Evolutionary conservation across 2,329 filamentous ascomycete species (phyloP).

Genomic region (Botrytis cinerea): DNA sequence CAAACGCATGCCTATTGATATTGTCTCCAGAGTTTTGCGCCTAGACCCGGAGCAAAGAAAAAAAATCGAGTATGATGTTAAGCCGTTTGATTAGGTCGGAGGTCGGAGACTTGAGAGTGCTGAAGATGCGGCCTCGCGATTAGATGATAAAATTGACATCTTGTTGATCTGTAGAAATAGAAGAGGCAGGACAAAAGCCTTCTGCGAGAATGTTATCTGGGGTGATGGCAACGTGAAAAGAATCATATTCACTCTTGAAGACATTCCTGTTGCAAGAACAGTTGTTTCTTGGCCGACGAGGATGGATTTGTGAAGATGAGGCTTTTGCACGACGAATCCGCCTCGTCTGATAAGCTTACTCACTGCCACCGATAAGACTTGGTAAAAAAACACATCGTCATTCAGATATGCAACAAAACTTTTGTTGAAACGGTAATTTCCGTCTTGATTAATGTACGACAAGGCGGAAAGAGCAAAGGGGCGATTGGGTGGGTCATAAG

Average conservation of each 20-base stretch:
- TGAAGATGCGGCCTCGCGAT: constrained; percentile 1
- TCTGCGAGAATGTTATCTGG: neutral
- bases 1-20: neutral
- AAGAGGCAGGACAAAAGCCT: neutral
- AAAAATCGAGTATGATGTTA: neutral
- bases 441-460: constrained; percentile 11
- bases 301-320: neutral
- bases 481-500: neutral
- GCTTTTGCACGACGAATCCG: constrained; percentile 2
- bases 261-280: neutral
- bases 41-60: neutral
- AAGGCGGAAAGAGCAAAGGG: constrained; percentile 15
- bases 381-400: constrained; percentile 26
- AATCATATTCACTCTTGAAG: neutral
- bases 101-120: constrained; percentile 6
- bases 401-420: constrained; percentile 26
- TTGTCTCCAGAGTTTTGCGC: neutral
- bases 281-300: neutral
- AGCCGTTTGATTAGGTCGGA: neutral
- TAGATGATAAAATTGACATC: neutral
- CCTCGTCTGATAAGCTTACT: constrained; percentile 23
- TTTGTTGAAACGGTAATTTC: constrained; percentile 16
- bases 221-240: neutral
- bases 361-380: constrained; percentile 23
- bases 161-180: constrained; percentile 1